Percentiles rank a stretch among this genome's conserved stretches.
Evolutionary conservation across 306 rosid species (phyloP).

Genomic region (Mimosa pudica): DNA sequence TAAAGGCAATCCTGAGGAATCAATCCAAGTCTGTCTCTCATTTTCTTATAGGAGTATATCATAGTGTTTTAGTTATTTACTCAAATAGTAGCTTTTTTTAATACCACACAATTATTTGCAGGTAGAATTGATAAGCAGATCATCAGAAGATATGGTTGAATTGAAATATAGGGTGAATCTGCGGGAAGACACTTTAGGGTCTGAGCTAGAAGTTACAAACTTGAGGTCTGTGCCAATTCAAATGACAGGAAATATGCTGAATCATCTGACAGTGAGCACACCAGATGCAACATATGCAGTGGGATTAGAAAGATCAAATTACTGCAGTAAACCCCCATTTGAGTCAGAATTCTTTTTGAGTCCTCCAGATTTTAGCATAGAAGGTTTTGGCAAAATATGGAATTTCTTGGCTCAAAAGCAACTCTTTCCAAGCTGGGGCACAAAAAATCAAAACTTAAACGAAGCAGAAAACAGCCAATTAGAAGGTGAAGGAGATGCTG

Average conservation of each 20-base stretch:
- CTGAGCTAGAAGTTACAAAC: slow-evolving; percentile 64
- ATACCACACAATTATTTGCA: slow-evolving; percentile 41
- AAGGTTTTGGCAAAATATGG: slow-evolving; percentile 45
- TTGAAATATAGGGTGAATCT: slow-evolving; percentile 68
- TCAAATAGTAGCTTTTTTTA: background rate
- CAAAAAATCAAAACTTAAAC: slow-evolving; percentile 31
- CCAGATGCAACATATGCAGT: slow-evolving; percentile 87
- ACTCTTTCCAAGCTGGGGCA: slow-evolving; percentile 43
- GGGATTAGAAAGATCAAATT: slow-evolving; percentile 74
- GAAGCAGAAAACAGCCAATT: slow-evolving; percentile 40
- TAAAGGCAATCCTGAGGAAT: slow-evolving; percentile 54
- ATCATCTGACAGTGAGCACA: slow-evolving; percentile 81
- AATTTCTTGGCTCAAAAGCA: slow-evolving; percentile 35
- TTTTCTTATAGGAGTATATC: background rate
- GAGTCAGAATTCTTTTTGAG: slow-evolving; percentile 50
- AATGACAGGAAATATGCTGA: slow-evolving; percentile 63
- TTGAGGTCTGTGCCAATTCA: slow-evolving; percentile 51
- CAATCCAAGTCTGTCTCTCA: slow-evolving; percentile 59
- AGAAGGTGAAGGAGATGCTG: slow-evolving; percentile 41
- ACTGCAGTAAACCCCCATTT: slow-evolving; percentile 52
- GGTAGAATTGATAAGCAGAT: slow-evolving; percentile 64
- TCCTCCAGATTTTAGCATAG: slow-evolving; percentile 52
- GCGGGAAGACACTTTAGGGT: slow-evolving; percentile 52
- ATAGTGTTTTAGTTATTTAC: background rate
- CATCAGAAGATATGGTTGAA: slow-evolving; percentile 49